Percentiles rank a stretch among this genome's conserved stretches.
phyloP scores from a whole-genome alignment of 768 basidiomycete genomes.

The Leccinum subgranulosum region DNA sequence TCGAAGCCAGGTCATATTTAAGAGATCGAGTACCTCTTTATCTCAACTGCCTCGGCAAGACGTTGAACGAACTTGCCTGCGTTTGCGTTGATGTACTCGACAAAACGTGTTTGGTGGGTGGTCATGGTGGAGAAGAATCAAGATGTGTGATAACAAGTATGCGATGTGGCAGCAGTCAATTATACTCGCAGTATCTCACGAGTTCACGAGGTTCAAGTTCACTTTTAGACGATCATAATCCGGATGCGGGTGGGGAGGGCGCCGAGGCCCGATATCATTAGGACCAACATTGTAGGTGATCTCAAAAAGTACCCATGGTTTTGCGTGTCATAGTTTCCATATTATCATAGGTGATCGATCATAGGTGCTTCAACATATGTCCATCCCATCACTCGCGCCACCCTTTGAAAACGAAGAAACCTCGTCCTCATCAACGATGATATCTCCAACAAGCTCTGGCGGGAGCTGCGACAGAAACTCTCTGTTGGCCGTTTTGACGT shows the following conservation, averaged over 20 bases:
- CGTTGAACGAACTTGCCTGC: conserved; percentile 73
- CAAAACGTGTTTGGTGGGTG: conserved; percentile 32
- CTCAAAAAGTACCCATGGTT: too few relatives aligned
- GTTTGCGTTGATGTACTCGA: conserved; percentile 63
- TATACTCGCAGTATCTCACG: not conserved
- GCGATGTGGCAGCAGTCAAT: not conserved
- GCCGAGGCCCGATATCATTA: not conserved
- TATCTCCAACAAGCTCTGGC: conserved; percentile 27
- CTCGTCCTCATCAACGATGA: conserved; percentile 15
- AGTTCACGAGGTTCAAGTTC: not conserved
- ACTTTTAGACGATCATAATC: not conserved
- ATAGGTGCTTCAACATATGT: conserved; percentile 10
- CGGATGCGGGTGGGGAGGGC: not conserved
- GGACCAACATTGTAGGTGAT: not conserved
- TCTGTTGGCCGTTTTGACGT: conserved; percentile 36
- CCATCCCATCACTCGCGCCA: conserved; percentile 11
- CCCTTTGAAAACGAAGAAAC: not conserved
- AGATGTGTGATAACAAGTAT: not conserved
- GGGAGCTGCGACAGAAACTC: conserved; percentile 36
- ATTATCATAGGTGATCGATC: not conserved
- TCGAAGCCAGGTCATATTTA: not conserved
- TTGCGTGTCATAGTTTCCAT: not conserved
- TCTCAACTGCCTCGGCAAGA: conserved; percentile 77
- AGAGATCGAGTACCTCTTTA: conserved; percentile 56
- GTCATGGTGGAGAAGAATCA: conserved; percentile 29